A percentile compares a stretch with the other conserved stretches of the same genome.
Evolutionary conservation across 441 rosid species (phyloP).

Genomic region (Daphne laureola): DNA sequence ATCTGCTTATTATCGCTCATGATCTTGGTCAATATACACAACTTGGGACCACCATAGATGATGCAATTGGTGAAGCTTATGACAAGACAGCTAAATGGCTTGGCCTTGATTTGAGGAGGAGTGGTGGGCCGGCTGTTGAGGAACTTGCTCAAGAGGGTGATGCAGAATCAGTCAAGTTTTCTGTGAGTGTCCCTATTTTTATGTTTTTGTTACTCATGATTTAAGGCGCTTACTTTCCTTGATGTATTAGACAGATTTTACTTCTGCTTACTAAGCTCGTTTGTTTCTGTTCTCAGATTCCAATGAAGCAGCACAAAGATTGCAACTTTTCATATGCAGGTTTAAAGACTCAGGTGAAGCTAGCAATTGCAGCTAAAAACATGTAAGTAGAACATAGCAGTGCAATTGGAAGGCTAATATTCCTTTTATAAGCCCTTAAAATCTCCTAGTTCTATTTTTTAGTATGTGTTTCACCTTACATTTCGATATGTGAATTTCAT

Average conservation of each 20-base stretch:
- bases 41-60: constrained; percentile 91
- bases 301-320: constrained; percentile 87
- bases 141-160: constrained; percentile 86
- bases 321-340: constrained; percentile 98
- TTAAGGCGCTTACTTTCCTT: constrained; percentile 8
- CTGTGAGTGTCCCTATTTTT: constrained; percentile 34
- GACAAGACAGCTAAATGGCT: constrained; percentile 97
- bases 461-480: too few species aligned
- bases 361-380: constrained; percentile 78
- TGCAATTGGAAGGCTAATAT: constrained; percentile 11
- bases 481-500: too few species aligned
- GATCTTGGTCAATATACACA: constrained; percentile 86
- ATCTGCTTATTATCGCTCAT: constrained; percentile 73
- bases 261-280: constrained; percentile 8
- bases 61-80: constrained; percentile 92
- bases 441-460: too few species aligned
- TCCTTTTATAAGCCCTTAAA: neutral
- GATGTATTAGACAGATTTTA: constrained; percentile 2
- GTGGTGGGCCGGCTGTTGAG: constrained; percentile 98
- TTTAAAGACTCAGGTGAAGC: constrained; percentile 87
- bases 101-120: constrained; percentile 81
- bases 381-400: constrained; percentile 36
- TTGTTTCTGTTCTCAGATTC: constrained; percentile 39
- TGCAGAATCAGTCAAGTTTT: constrained; percentile 64
- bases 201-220: neutral